A percentile compares a stretch with the other conserved stretches of the same genome.
Conservation (phyloP, 352 stramenopile genomes). For the Aphanomyces cochlioides region DNA sequence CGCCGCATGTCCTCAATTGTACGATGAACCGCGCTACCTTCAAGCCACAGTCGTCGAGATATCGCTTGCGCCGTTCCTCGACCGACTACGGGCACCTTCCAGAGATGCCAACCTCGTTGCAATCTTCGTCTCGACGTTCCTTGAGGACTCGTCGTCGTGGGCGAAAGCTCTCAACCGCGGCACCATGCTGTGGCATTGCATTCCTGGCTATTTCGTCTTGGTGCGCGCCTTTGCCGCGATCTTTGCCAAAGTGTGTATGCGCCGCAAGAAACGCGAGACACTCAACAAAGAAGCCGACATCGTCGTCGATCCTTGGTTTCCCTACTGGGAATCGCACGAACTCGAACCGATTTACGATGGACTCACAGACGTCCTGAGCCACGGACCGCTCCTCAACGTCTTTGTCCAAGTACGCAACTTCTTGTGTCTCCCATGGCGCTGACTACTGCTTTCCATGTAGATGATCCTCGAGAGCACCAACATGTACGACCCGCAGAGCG, state of each 20-base stretch:
- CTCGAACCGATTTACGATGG: conserved; percentile 55
- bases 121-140: conserved; percentile 63
- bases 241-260: conserved; percentile 76
- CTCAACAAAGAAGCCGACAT: conserved; percentile 55
- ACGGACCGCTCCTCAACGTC: conserved; percentile 62
- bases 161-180: conserved; percentile 38
- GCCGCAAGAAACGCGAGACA: conserved; percentile 34
- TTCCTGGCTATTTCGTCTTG: conserved; percentile 73
- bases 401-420: conserved; percentile 46
- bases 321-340: conserved; percentile 70
- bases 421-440: too few species aligned
- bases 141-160: conserved; percentile 62
- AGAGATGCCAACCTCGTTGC: conserved; percentile 63
- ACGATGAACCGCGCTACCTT: conserved; percentile 35
- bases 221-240: conserved; percentile 60
- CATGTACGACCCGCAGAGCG: conserved; percentile 70
- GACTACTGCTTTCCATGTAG: background rate
- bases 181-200: conserved; percentile 62
- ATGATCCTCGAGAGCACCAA: conserved; percentile 80
- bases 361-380: conserved; percentile 58
- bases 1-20: conserved; percentile 50
- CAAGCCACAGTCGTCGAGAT: conserved; percentile 42
- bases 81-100: conserved; percentile 49
- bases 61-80: conserved; percentile 42
- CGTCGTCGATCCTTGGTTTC: conserved; percentile 55